Conservation (phyloP, 140 eudicot species). For the Anethum foeniculum region DNA sequence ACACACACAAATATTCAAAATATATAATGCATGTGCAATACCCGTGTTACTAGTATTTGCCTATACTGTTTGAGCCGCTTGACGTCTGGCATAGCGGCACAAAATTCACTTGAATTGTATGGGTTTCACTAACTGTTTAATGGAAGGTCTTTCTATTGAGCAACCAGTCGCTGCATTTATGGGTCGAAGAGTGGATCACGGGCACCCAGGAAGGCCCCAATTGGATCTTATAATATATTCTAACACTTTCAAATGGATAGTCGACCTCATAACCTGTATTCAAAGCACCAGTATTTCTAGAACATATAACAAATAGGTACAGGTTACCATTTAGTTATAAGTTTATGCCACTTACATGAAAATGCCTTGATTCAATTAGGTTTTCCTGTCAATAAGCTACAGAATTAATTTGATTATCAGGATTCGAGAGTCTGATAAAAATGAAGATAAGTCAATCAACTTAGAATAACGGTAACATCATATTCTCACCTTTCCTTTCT, state of each 20-base stretch:
- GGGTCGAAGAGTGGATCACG: too few relatives aligned
- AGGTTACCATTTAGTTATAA: neutral
- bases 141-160: neutral
- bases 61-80: neutral
- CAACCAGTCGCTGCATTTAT: too few relatives aligned
- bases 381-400: neutral
- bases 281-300: neutral
- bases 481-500: neutral
- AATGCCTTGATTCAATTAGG: neutral
- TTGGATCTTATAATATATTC: too few relatives aligned
- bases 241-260: neutral
- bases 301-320: neutral
- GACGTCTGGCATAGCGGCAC: neutral
- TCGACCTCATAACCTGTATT: neutral
- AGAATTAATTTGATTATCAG: neutral
- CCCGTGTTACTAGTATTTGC: neutral
- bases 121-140: neutral
- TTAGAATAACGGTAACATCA: neutral
- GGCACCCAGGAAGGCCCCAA: too few relatives aligned
- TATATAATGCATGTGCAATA: neutral
- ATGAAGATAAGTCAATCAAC: neutral
- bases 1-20: neutral
- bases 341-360: neutral
- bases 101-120: neutral
- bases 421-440: neutral